Evolutionary conservation across 1,284 basidiomycete species (phyloP), one percentile per base, ranked within the genome.

Genomic region (Moniliella sp.): DNA sequence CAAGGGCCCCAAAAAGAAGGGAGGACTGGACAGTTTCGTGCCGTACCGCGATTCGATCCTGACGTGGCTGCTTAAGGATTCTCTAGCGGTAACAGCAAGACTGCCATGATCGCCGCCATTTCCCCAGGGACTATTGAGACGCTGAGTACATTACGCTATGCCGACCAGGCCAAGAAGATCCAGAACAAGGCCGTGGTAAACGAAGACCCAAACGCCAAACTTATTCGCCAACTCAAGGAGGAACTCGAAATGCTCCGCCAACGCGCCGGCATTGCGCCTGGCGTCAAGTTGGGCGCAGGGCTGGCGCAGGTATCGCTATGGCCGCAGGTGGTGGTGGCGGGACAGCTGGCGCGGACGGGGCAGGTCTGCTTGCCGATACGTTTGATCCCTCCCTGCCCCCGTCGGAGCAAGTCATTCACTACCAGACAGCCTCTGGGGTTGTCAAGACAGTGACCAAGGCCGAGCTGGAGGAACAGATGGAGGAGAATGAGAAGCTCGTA

Each of bases 151-250:
- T 66, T 88, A 36, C 75, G 88, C 3, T 97, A 97, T 63, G 91
- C 88, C 44, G 86, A 94, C 66, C 57, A 70, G 58, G 86, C 88
- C 15, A 97, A 97, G 75, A 91, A 88, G 73, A 97, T 97, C 67
- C 91, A 88, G 74, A 97, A 94, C 64, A 91, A 94, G 68, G 88
- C 88, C 11, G 74, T 94, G 32, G 80, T 97, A 48, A 97, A 97
- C 63, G 88, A 97, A 64, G 88, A 97, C 68, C 86, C 91, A 12
- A 97, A 94, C 55, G 88, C 88, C 56, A 93, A 83, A 66, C 75
- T 94, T 35, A 86, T 94, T 34, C 78, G 88, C 32, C 88, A 94
- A 63, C 76, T 94, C 58, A 94, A 94, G 63, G 88, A 94, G 65
- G 91, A 97, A 64, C 67, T 97, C 28, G 82, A 91, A 14, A 48